Base-by-base conservation (phyloP, 345 rosid species). In the Mangifera indica region DNA sequence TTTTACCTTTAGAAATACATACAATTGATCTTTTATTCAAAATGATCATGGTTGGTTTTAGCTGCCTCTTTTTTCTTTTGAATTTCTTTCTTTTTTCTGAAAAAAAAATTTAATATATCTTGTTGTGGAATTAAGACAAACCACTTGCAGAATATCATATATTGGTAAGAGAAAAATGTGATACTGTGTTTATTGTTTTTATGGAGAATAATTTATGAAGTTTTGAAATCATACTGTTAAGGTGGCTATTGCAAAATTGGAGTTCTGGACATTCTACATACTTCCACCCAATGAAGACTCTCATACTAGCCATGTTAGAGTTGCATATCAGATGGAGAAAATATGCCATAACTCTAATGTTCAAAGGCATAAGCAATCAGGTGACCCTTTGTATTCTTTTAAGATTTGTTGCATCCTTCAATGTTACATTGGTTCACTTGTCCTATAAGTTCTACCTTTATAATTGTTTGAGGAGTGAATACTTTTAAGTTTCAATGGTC, bases 161-260 rank as follows among this genome's bases (percentile, higher is more conserved):
- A 69, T 44, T 18, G 5, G 0, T 42, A 46, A 54, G 71, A 54
- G 24, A 42, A 44, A 49, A 11, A 40, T 52, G 21, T 18, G 9
- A 37, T 34, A 22, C 10, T 18, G 2, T 48, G 49, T 22, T 52
- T 74, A 18, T 58, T 21, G 25, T 37, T 24, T 44, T 25, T 49
- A 55, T 40, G 20, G 63, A 57, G 42, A 53, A 69, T 44, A 44
- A 24, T 14, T 70, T n/a, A 10, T 69, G 42, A 37, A 49, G 11
- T 40, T 32, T 21, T 69, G 48, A 37, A 48, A 12, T 54, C 12
- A 3, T 42, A 25, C 29, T 60, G 40, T 54, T 22, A 60, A 80
- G 83, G 83, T 77, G 60, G 83, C 76, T 58, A 26, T 69, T 54
- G 75, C 69, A 14, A 77, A 74, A 42, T 66, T 37, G 12, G 60